These are phyloP conservation scores for Rhododendron vialii DNA, from an alignment of 148 eudicot species.

Conservation along the genomic window DNA sequence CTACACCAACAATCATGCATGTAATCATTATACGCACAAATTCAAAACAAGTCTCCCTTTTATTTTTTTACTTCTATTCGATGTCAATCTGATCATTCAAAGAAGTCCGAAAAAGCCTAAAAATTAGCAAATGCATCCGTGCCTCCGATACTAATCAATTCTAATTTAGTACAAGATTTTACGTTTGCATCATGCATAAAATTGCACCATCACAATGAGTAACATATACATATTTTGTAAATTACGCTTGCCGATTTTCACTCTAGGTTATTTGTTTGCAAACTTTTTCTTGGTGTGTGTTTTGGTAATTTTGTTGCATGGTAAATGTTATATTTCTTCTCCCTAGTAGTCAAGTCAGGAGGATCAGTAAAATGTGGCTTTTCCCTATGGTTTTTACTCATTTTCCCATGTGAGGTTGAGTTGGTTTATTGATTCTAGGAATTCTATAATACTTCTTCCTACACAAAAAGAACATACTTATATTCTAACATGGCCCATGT, in stretches of 20 bases:
- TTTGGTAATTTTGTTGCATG: background rate
- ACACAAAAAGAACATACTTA: background rate
- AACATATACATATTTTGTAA: background rate
- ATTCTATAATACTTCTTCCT: background rate
- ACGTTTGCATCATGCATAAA: background rate
- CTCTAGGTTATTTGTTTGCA: background rate
- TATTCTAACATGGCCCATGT: background rate
- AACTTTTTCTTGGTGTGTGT: background rate
- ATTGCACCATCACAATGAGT: background rate
- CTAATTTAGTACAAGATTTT: background rate
- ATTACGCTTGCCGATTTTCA: background rate
- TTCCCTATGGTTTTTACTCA: background rate
- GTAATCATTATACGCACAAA: background rate
- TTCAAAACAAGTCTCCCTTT: background rate
- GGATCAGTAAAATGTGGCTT: background rate
- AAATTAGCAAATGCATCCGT: background rate
- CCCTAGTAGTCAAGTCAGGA: background rate
- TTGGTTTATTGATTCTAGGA: constrained; percentile 1
- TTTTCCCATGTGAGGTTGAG: background rate
- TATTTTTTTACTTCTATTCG: background rate
- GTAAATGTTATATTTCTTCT: background rate
- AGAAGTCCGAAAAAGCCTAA: background rate
- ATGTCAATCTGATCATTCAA: background rate
- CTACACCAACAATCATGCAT: background rate
- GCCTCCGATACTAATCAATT: background rate